These are phyloP conservation scores for Zostera marina DNA, from an alignment of 116 monocot species.

Conservation along the genomic window DNA sequence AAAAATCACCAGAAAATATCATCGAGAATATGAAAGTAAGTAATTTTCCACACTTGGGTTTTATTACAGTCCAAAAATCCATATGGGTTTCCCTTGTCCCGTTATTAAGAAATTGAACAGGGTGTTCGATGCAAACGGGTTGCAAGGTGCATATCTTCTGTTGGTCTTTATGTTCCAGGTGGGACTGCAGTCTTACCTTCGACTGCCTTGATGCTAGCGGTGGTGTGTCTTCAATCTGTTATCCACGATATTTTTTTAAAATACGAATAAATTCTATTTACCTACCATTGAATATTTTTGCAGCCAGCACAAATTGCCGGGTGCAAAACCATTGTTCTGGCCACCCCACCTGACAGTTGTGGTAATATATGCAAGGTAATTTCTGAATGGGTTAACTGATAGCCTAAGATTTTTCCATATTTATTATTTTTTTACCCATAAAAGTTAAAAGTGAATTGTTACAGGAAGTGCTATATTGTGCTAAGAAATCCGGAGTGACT, in stretches of 20 bases:
- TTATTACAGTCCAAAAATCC: not conserved
- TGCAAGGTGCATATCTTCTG: conserved; percentile 62
- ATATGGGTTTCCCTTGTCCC: conserved; percentile 3
- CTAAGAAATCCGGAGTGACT: conserved; percentile 88
- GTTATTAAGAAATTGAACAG: conserved; percentile 12
- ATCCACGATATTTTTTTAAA: too few species aligned
- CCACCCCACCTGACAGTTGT: conserved; percentile 69
- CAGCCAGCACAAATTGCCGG: conserved; percentile 96
- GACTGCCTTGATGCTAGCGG: conserved; percentile 91
- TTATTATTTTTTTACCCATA: not conserved
- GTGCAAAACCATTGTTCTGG: conserved; percentile 92
- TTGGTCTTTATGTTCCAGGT: conserved; percentile 95
- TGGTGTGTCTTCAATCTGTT: conserved; percentile 28
- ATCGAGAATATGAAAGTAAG: conserved; percentile 84
- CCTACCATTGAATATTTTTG: conserved; percentile 3
- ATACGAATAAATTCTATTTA: not conserved
- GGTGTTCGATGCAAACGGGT: conserved; percentile 94
- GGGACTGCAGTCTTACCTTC: conserved; percentile 98
- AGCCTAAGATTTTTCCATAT: not conserved
- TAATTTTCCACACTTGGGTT: not conserved
- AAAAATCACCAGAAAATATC: conserved; percentile 48
- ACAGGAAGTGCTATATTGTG: conserved; percentile 92
- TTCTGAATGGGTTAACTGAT: not conserved
- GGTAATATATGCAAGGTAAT: conserved; percentile 88
- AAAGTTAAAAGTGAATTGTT: conserved; percentile 4